Percentiles rank a stretch among this genome's conserved stretches.
Conservation (phyloP, 768 basidiomycete genomes). For the Tylopilus balloui region DNA sequence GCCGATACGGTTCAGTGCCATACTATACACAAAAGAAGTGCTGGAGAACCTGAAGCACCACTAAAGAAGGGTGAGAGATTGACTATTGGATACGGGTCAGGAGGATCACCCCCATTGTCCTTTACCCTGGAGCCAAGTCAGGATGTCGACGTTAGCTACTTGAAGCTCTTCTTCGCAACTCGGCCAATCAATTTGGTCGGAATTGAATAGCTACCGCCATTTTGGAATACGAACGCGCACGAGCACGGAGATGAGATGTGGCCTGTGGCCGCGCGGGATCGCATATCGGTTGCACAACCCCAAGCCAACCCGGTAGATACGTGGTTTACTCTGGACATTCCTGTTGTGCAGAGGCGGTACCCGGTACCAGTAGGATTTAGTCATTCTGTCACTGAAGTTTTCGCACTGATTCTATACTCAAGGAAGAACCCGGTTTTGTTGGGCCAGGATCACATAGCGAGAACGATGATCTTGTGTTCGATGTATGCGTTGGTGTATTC, state of each 20-base stretch:
- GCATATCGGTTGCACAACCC: no score
- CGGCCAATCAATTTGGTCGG: conserved; percentile 31
- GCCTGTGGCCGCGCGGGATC: no score
- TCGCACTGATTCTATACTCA: no score
- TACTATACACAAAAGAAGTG: conserved; percentile 7
- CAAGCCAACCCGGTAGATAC: no score
- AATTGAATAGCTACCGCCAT: conserved; percentile 34
- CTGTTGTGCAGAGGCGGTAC: conserved; percentile 6
- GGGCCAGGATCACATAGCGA: no score
- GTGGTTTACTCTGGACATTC: conserved; percentile 21
- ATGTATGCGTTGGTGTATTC: no score
- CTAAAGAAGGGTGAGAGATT: conserved; percentile 9
- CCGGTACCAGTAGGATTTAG: no score
- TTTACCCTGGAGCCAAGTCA: conserved; percentile 32
- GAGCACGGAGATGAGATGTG: neutral
- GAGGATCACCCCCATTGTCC: conserved; percentile 30
- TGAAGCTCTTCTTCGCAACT: conserved; percentile 42
- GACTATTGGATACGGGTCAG: conserved; percentile 40
- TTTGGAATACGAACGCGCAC: conserved; percentile 7
- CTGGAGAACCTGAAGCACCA: conserved; percentile 4
- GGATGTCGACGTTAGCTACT: conserved; percentile 37
- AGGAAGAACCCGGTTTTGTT: no score
- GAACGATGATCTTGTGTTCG: no score
- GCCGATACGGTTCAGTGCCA: conserved; percentile 7
- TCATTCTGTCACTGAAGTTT: no score